These are phyloP conservation scores for Wickerhamiella shivajii DNA, from an alignment of 805 yeast genomes.

Conservation along the genomic window DNA sequence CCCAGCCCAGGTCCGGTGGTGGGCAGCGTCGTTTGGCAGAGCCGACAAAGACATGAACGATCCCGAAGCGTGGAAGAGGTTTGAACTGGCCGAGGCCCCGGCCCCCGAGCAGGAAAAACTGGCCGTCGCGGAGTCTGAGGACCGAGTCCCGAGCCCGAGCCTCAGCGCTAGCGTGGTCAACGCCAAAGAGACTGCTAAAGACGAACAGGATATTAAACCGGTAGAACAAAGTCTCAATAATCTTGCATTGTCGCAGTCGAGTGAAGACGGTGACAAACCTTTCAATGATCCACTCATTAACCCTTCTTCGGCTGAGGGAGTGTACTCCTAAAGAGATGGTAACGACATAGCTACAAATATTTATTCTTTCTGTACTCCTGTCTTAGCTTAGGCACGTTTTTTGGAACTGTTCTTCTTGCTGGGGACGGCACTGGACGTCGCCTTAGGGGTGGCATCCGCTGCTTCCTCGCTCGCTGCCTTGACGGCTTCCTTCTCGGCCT, in stretches of 20 bases:
- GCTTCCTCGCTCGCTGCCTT: slow-evolving; percentile 9
- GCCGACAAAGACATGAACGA: slow-evolving; percentile 51
- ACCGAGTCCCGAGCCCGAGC: slow-evolving; percentile 9
- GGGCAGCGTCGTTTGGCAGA: slow-evolving; percentile 77
- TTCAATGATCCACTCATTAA: too few species aligned
- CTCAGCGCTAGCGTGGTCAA: slow-evolving; percentile 10
- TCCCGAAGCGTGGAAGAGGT: slow-evolving; percentile 18
- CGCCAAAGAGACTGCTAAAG: not conserved
- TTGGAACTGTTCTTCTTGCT: too few species aligned
- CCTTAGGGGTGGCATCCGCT: slow-evolving; percentile 4
- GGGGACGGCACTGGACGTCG: too few species aligned
- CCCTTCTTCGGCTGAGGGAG: too few species aligned
- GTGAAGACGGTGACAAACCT: too few species aligned
- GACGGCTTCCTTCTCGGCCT: slow-evolving; percentile 7
- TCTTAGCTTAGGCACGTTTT: not conserved
- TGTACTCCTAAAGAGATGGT: not conserved
- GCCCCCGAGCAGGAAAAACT: not conserved
- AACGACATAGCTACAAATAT: not conserved
- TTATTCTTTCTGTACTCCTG: not conserved
- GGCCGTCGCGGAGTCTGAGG: slow-evolving; percentile 9
- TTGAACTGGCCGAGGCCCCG: slow-evolving; percentile 4
- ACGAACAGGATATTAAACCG: not conserved
- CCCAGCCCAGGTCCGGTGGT: slow-evolving; percentile 56
- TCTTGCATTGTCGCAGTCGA: not conserved
- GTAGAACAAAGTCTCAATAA: not conserved